Conservation (phyloP, 352 stramenopile species). For the Globisporangium cederbergense region DNA sequence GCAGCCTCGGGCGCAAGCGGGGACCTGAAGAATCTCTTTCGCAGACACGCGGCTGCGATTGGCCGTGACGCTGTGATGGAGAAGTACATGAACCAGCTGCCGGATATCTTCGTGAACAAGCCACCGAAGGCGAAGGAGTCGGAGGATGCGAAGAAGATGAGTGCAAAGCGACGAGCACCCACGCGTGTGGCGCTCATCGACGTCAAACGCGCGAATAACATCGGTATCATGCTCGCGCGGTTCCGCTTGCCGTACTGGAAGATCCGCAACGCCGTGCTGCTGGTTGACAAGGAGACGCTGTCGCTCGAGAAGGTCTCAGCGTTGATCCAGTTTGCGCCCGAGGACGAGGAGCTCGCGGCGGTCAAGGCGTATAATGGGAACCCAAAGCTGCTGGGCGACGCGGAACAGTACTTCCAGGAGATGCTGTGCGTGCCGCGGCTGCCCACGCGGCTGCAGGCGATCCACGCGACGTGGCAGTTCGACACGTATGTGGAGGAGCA, state of each 20-base stretch:
- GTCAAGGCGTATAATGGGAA: constrained; percentile 64
- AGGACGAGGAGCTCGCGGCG: constrained; percentile 65
- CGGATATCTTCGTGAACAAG: constrained; percentile 84
- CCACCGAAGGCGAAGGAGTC: constrained; percentile 53
- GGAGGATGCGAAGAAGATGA: constrained; percentile 38
- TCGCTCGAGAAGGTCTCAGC: constrained; percentile 70
- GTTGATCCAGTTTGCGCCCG: constrained; percentile 75
- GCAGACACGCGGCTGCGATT: constrained; percentile 9
- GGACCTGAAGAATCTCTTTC: constrained; percentile 35
- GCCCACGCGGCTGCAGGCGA: constrained; percentile 63
- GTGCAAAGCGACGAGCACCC: constrained; percentile 48
- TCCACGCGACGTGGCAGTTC: constrained; percentile 84
- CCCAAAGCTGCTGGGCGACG: constrained; percentile 70
- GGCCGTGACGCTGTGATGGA: constrained; percentile 41
- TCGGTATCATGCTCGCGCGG: constrained; percentile 82
- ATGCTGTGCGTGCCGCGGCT: constrained; percentile 65
- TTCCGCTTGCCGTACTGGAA: constrained; percentile 82
- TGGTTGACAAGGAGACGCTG: constrained; percentile 75
- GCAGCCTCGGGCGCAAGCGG: constrained; percentile 16
- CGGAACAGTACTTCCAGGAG: constrained; percentile 76
- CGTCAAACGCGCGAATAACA: constrained; percentile 83
- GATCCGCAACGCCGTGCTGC: constrained; percentile 70
- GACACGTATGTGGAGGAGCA: constrained; percentile 81
- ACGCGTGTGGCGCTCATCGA: constrained; percentile 81
- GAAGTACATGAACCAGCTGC: constrained; percentile 64